phyloP scores from a whole-genome alignment of 2,329 filamentous ascomycete genomes.

The Fusarium haematococcum region DNA sequence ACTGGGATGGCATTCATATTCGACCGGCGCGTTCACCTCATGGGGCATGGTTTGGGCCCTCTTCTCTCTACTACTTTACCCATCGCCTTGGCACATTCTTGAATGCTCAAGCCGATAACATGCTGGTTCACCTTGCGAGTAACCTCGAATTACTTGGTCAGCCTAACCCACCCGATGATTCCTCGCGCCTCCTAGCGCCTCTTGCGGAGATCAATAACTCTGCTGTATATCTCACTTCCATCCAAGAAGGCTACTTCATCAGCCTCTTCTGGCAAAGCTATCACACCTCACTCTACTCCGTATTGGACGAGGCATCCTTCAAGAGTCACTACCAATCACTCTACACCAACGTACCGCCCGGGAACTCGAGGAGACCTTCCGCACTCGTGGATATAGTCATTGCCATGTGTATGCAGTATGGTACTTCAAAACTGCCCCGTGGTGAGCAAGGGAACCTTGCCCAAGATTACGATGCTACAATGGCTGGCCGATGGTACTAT shows the following conservation, averaged over 20 bases:
- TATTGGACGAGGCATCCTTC: not conserved
- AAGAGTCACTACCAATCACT: not conserved
- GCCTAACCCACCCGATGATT: not conserved
- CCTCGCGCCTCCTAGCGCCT: not conserved
- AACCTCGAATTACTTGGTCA: not conserved
- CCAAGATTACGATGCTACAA: not conserved
- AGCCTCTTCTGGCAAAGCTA: not conserved
- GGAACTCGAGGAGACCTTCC: not conserved
- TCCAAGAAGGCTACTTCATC: not conserved
- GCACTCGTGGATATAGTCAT: not conserved
- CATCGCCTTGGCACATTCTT: not conserved
- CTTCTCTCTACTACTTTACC: not conserved
- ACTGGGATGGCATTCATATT: not conserved
- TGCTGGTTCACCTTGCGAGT: not conserved
- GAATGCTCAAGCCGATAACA: not conserved
- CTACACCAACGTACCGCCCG: not conserved
- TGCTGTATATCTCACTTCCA: not conserved
- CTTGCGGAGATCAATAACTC: not conserved
- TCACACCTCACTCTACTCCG: not conserved
- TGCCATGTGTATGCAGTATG: not conserved
- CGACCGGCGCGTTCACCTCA: not conserved
- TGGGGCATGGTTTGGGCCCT: not conserved
- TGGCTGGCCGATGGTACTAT: not conserved
- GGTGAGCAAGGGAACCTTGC: not conserved
- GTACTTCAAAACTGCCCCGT: not conserved